Evolutionary conservation across 768 basidiomycete species (phyloP).

Genomic region (Panellus pusillus): DNA sequence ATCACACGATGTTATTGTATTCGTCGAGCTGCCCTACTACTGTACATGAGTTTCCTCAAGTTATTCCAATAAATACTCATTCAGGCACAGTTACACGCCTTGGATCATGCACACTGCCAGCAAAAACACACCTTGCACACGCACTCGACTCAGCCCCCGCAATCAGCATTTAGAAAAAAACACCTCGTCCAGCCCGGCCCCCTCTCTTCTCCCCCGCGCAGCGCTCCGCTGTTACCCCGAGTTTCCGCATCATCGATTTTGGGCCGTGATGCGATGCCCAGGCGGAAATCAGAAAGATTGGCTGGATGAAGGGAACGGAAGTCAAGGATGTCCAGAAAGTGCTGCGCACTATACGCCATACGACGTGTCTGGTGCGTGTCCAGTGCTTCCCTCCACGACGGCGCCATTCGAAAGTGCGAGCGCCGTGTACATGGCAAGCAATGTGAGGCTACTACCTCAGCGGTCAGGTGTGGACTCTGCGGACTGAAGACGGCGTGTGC

Average conservation of each 20-base stretch:
- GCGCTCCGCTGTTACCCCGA: too few relatives aligned
- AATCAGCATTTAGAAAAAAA: too few relatives aligned
- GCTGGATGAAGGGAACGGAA: too few relatives aligned
- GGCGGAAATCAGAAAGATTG: too few relatives aligned
- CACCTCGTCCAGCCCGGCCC: too few relatives aligned
- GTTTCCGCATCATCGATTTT: too few relatives aligned
- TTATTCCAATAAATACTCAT: background rate
- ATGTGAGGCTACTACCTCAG: constrained; percentile 43
- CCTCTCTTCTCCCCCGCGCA: too few relatives aligned
- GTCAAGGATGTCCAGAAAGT: too few relatives aligned
- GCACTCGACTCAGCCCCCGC: constrained; percentile 48
- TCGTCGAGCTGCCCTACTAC: constrained; percentile 66
- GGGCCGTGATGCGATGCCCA: too few relatives aligned
- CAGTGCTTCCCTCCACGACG: background rate
- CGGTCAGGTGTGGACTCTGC: constrained; percentile 23
- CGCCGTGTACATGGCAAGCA: constrained; percentile 34
- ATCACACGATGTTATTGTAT: constrained; percentile 62
- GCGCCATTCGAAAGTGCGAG: constrained; percentile 1
- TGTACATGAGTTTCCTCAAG: background rate
- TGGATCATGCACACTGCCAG: constrained; percentile 66
- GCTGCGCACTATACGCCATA: constrained; percentile 46
- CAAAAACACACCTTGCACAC: constrained; percentile 49
- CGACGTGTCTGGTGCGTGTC: background rate
- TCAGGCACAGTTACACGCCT: constrained; percentile 64
- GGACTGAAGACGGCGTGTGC: constrained; percentile 5